Evolutionary conservation across 768 basidiomycete genomes (phyloP).

Genomic region (Trichaptum fuscoviolaceum): DNA sequence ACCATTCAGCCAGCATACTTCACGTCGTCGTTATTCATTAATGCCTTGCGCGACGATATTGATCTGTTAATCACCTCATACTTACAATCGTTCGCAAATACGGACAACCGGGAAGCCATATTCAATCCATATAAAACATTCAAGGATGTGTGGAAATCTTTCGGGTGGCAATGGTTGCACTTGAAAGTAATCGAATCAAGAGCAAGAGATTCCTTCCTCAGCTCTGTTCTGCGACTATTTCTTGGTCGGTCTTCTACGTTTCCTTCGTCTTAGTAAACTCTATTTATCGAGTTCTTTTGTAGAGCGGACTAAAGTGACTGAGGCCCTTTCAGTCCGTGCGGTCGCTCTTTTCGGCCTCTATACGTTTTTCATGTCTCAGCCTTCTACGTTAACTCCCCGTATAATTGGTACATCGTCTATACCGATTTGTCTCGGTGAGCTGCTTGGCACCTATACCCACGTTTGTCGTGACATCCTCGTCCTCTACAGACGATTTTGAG

Average conservation of each 20-base stretch:
- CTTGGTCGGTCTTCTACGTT: conserved; percentile 41
- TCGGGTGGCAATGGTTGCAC: conserved; percentile 74
- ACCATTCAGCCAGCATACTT: conserved; percentile 72
- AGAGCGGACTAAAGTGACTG: conserved; percentile 51
- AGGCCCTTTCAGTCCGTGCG: conserved; percentile 49
- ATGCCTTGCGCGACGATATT: conserved; percentile 61
- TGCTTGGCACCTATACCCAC: background rate
- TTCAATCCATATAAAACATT: conserved; percentile 60
- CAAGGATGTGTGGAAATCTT: conserved; percentile 60
- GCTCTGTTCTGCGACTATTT: conserved; percentile 56
- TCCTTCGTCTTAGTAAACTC: background rate
- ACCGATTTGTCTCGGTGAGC: conserved; percentile 55
- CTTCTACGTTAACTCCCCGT: conserved; percentile 44
- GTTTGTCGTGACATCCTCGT: background rate
- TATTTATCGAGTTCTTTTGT: background rate
- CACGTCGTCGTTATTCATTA: conserved; percentile 69
- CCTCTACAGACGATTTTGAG: conserved; percentile 47
- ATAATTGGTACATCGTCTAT: conserved; percentile 50
- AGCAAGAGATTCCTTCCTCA: conserved; percentile 58
- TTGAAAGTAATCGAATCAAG: conserved; percentile 68
- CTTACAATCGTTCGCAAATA: conserved; percentile 39
- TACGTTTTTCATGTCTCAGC: conserved; percentile 66
- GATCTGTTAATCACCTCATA: conserved; percentile 46
- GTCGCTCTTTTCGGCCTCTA: conserved; percentile 67
- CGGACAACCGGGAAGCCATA: conserved; percentile 14